Evolutionary conservation across 208 protist species (phyloP).

Genomic region (Trypanosoma mega): DNA sequence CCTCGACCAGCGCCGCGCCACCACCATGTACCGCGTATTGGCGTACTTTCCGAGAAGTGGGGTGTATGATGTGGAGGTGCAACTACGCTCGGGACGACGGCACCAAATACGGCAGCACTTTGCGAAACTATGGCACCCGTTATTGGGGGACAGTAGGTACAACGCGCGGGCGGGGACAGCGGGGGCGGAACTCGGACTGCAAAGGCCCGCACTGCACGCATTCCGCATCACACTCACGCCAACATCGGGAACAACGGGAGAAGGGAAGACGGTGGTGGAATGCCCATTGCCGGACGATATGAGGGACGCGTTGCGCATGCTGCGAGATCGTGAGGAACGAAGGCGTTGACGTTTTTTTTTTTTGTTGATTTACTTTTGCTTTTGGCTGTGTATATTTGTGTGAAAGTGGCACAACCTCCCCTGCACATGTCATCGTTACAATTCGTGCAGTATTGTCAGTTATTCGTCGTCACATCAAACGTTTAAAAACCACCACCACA

Average conservation of each 20-base stretch:
- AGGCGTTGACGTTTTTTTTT: background rate
- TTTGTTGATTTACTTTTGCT: background rate
- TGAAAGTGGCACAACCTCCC: no score
- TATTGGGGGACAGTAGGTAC: constrained; percentile 69
- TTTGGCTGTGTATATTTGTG: no score
- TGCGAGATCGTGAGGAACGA: constrained; percentile 27
- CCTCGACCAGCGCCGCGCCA: constrained; percentile 44
- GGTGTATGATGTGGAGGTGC: constrained; percentile 65
- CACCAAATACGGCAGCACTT: constrained; percentile 89
- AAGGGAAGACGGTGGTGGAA: constrained; percentile 47
- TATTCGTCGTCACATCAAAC: no score
- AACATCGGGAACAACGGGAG: background rate
- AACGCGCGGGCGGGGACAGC: constrained; percentile 27
- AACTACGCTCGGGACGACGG: constrained; percentile 55
- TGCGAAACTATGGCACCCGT: constrained; percentile 52
- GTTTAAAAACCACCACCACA: no score
- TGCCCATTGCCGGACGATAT: constrained; percentile 56
- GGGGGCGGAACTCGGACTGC: constrained; percentile 20
- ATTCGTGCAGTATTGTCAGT: no score
- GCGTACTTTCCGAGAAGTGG: constrained; percentile 49
- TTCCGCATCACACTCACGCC: constrained; percentile 29
- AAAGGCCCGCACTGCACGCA: constrained; percentile 40
- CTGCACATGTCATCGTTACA: no score
- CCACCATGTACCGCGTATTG: constrained; percentile 65
- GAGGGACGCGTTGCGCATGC: constrained; percentile 32